These are phyloP conservation scores for Chimonanthus praecox DNA, from an alignment of 164 flowering plant genomes.

Conservation along the genomic window DNA sequence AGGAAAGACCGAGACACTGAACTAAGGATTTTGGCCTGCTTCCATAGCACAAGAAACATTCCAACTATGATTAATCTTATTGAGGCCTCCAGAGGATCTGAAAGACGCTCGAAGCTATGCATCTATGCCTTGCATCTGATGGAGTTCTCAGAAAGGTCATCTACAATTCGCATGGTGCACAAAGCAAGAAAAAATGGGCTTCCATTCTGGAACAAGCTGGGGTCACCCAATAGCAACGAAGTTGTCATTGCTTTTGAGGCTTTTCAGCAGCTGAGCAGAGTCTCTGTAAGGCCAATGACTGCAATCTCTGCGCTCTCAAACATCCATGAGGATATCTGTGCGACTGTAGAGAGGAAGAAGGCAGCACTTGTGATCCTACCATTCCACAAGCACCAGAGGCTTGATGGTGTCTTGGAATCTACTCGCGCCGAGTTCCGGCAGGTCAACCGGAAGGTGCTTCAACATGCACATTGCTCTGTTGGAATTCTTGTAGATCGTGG, in stretches of 20 bases:
- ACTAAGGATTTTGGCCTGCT: constrained; percentile 54
- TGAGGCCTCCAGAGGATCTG: constrained; percentile 42
- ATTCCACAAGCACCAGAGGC: constrained; percentile 47
- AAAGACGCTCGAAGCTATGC: constrained; percentile 20
- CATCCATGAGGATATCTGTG: constrained; percentile 82
- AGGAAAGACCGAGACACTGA: constrained; percentile 14
- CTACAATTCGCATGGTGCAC: constrained; percentile 60
- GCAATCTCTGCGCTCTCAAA: constrained; percentile 51
- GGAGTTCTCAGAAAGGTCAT: constrained; percentile 67
- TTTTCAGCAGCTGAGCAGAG: constrained; percentile 35
- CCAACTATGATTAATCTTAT: constrained; percentile 50
- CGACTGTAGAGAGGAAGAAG: constrained; percentile 53
- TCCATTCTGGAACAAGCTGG: constrained; percentile 24
- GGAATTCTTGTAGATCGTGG: constrained; percentile 72
- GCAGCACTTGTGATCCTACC: constrained; percentile 57
- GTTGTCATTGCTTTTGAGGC: constrained; percentile 22
- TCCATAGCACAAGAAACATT: constrained; percentile 45
- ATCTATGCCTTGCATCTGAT: constrained; percentile 59
- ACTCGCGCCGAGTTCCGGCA: constrained; percentile 53
- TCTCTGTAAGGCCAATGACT: constrained; percentile 45
- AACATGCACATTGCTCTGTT: constrained; percentile 56
- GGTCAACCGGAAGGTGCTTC: constrained; percentile 55
- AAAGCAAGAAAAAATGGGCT: constrained; percentile 45
- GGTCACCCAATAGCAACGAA: constrained; percentile 3
- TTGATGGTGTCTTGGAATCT: constrained; percentile 27